Percentiles rank a stretch among this genome's conserved stretches.
These are phyloP conservation scores for Umbelopsis ramanniana DNA, from an alignment of 192 early-diverging fungal genomes.

Conservation along the genomic window DNA sequence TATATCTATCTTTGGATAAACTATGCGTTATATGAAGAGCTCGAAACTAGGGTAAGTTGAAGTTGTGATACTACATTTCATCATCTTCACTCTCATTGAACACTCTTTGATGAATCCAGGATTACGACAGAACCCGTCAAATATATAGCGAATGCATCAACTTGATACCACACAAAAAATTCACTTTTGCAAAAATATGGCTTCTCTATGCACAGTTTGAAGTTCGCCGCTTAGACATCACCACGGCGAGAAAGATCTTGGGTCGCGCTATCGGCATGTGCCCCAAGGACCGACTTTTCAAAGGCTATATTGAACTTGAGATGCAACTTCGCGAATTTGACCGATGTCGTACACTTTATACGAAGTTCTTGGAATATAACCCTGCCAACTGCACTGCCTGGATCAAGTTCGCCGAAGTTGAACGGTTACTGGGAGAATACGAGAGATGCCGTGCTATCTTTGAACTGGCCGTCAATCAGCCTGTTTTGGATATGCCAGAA, in stretches of 20 bases:
- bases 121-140: conserved; percentile 77
- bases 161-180: conserved; percentile 89
- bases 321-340: conserved; percentile 93
- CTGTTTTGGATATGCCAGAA: conserved; percentile 96
- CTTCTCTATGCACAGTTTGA: conserved; percentile 92
- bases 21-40: conserved; percentile 97
- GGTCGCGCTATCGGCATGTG: conserved; percentile 87
- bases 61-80: no score
- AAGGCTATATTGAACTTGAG: conserved; percentile 97
- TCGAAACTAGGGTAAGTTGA: conserved; percentile 63
- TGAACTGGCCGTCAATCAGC: conserved; percentile 89
- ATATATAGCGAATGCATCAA: conserved; percentile 85
- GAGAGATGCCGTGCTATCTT: conserved; percentile 89
- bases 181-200: conserved; percentile 99
- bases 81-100: neutral
- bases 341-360: conserved; percentile 86
- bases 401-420: conserved; percentile 97
- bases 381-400: conserved; percentile 89
- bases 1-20: conserved; percentile 99
- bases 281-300: conserved; percentile 92
- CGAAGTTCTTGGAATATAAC: conserved; percentile 91
- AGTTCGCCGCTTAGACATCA: conserved; percentile 76
- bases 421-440: conserved; percentile 81
- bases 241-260: conserved; percentile 75
- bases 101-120: conserved; percentile 41